A percentile compares a stretch with the other conserved stretches of the same genome.
Evolutionary conservation across 1,284 basidiomycete species (phyloP).

Genomic region (Agroathelia rolfsii): DNA sequence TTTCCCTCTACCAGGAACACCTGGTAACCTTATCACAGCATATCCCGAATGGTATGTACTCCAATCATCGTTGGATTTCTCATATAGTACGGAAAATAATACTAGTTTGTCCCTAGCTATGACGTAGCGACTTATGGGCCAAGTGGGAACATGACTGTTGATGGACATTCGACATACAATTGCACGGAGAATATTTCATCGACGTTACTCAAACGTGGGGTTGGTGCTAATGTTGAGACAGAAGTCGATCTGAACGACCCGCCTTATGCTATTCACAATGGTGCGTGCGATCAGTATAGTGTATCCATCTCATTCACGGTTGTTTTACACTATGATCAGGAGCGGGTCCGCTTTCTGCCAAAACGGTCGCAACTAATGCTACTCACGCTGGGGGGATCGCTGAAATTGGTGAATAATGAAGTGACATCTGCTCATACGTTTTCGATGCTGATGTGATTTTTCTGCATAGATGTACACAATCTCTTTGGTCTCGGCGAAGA

Average conservation of each 20-base stretch:
- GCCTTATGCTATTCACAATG: constrained; percentile 67
- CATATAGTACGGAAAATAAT: no score
- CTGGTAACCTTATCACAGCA: constrained; percentile 32
- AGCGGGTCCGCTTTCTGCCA: constrained; percentile 16
- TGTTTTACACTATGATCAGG: constrained; percentile 10
- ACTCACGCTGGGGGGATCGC: constrained; percentile 34
- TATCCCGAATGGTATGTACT: constrained; percentile 9
- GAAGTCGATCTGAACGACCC: constrained; percentile 43
- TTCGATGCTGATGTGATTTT: no score
- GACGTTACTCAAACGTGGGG: constrained; percentile 25
- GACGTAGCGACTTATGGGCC: constrained; percentile 50
- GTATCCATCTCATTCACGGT: not conserved
- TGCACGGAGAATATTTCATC: constrained; percentile 11
- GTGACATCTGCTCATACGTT: no score
- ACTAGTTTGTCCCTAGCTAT: no score
- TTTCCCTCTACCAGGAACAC: constrained; percentile 41
- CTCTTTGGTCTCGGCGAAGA: constrained; percentile 60
- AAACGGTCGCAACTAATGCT: constrained; percentile 27
- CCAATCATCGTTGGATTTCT: no score
- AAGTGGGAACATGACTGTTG: constrained; percentile 66
- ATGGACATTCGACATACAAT: constrained; percentile 50
- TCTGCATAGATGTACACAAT: constrained; percentile 49
- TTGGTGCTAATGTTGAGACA: constrained; percentile 35
- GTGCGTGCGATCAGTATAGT: constrained; percentile 21
- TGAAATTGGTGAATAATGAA: no score